phyloP scores from a whole-genome alignment of 768 basidiomycete species.

The Crassisporium funariophilum region DNA sequence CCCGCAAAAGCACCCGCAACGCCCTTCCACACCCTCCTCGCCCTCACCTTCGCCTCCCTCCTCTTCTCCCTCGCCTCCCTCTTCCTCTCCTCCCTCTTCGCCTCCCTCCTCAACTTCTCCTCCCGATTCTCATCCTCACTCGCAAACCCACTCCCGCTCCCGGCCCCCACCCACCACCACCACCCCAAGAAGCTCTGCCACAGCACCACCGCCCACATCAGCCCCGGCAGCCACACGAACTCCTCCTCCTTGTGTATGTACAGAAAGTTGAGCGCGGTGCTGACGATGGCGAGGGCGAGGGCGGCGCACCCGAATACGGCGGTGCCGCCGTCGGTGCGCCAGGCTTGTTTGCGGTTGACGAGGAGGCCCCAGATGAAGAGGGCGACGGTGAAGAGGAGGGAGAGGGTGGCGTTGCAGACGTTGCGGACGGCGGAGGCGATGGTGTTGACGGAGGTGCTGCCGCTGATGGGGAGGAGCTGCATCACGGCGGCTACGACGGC shows the following conservation, averaged over 20 bases:
- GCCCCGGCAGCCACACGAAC: slow-evolving; percentile 87
- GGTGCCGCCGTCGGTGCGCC: slow-evolving; percentile 96
- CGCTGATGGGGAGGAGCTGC: slow-evolving; percentile 76
- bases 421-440: slow-evolving; percentile 81
- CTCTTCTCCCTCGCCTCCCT: slow-evolving; percentile 48
- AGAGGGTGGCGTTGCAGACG: slow-evolving; percentile 95
- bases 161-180: slow-evolving; percentile 99
- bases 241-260: slow-evolving; percentile 84
- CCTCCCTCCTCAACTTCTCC: slow-evolving; percentile 56
- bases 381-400: slow-evolving; percentile 87
- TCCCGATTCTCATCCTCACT: slow-evolving; percentile 57
- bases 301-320: slow-evolving; percentile 91
- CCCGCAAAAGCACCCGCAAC: slow-evolving; percentile 52
- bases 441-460: slow-evolving; percentile 39
- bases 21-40: slow-evolving; percentile 58
- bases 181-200: slow-evolving; percentile 98
- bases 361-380: slow-evolving; percentile 93
- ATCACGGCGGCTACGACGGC: slow-evolving; percentile 83
- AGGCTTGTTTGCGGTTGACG: slow-evolving; percentile 88
- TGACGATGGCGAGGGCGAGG: slow-evolving; percentile 76
- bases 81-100: slow-evolving; percentile 55
- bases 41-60: slow-evolving; percentile 51
- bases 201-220: slow-evolving; percentile 89
- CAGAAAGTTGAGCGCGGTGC: slow-evolving; percentile 85
- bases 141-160: slow-evolving; percentile 64